Percentiles rank a stretch among this genome's conserved stretches.
These are phyloP conservation scores for Tuber indicum DNA, from an alignment of 495 filamentous ascomycete species.

Conservation along the genomic window DNA sequence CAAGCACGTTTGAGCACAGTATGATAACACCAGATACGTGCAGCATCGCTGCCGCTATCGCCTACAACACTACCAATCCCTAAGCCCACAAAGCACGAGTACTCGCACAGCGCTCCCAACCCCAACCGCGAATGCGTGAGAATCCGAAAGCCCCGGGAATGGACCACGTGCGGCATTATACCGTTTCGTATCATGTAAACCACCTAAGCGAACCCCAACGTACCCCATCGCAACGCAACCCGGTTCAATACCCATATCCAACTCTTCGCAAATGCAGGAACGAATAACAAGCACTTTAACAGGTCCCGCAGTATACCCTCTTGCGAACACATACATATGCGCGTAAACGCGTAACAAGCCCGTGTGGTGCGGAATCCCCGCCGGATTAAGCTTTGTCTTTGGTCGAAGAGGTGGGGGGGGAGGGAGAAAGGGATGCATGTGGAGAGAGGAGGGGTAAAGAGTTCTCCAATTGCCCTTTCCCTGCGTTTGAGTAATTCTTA, in stretches of 20 bases:
- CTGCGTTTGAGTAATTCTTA: background rate
- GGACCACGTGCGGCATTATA: background rate
- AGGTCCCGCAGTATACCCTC: background rate
- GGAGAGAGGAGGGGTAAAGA: background rate
- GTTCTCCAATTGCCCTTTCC: background rate
- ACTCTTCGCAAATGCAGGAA: background rate
- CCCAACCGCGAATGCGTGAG: background rate
- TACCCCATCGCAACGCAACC: background rate
- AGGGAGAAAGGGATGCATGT: background rate
- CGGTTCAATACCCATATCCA: background rate
- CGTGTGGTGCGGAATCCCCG: background rate
- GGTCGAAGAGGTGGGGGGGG: background rate
- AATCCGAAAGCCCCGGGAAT: background rate
- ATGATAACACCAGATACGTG: background rate
- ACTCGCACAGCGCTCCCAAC: background rate
- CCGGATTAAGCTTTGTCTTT: background rate
- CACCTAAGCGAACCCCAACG: background rate
- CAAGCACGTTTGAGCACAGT: background rate
- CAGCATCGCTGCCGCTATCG: background rate
- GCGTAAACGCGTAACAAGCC: background rate
- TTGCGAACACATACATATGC: background rate
- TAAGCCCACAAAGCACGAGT: background rate
- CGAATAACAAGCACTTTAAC: background rate
- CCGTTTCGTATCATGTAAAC: background rate
- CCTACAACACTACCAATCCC: background rate